Percentiles rank a stretch among this genome's conserved stretches.
Evolutionary conservation across 257 asterid species (phyloP).

Genomic region (Anisodus acutangulus): DNA sequence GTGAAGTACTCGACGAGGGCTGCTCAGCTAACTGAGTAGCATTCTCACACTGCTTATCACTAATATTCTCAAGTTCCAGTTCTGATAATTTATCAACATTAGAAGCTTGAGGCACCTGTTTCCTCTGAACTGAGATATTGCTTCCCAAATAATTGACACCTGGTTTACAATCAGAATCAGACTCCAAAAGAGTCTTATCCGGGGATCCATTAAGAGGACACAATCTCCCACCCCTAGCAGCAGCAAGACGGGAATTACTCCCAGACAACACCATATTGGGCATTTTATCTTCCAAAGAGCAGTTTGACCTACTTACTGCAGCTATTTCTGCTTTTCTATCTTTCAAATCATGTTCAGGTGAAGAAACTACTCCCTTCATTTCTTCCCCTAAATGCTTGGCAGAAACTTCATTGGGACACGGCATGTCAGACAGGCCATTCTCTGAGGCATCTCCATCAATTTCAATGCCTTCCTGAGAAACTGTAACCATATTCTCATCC

Average conservation of each 20-base stretch:
- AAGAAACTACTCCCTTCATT: slow-evolving; percentile 39
- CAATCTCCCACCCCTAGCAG: not conserved
- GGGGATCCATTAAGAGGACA: slow-evolving; percentile 40
- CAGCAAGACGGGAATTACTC: slow-evolving; percentile 37
- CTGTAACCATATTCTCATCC: slow-evolving; percentile 32
- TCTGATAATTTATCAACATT: slow-evolving; percentile 39
- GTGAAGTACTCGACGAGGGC: slow-evolving; percentile 43
- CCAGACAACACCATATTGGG: slow-evolving; percentile 35
- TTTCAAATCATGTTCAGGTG: slow-evolving; percentile 37
- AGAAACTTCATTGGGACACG: slow-evolving; percentile 36
- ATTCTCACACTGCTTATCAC: slow-evolving; percentile 42
- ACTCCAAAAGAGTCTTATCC: slow-evolving; percentile 41
- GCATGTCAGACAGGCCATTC: slow-evolving; percentile 33
- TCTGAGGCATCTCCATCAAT: slow-evolving; percentile 43
- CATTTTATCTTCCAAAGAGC: slow-evolving; percentile 35
- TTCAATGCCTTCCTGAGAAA: slow-evolving; percentile 37
- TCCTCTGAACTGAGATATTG: slow-evolving; percentile 41
- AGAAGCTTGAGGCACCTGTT: slow-evolving; percentile 43
- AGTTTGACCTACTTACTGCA: slow-evolving; percentile 38
- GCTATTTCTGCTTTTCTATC: slow-evolving; percentile 27
- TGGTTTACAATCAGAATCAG: slow-evolving; percentile 44
- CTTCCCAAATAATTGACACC: slow-evolving; percentile 38
- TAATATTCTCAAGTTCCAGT: slow-evolving; percentile 38
- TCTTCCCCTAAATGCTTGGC: slow-evolving; percentile 40
- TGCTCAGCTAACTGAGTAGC: slow-evolving; percentile 45